A percentile compares a stretch with the other conserved stretches of the same genome.
Evolutionary conservation across 176 grass and related monocot species (phyloP).

Genomic region (Eragrostis curvula): DNA sequence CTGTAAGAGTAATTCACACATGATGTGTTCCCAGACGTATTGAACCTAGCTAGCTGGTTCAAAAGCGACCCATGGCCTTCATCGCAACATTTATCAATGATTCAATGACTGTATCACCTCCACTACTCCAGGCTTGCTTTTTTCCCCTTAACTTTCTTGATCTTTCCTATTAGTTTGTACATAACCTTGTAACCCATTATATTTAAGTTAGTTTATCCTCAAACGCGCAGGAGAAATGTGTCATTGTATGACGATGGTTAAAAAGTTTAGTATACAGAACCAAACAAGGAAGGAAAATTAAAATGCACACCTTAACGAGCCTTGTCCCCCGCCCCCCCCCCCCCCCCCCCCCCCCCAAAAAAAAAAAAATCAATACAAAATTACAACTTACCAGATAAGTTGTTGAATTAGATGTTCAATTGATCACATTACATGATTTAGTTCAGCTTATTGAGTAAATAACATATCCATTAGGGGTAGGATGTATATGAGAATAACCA

Average conservation of each 20-base stretch:
- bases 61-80: not conserved
- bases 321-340: too few relatives aligned
- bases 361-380: too few relatives aligned
- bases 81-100: too few relatives aligned
- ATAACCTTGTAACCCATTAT: not conserved
- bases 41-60: conserved; percentile 9
- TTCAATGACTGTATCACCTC: not conserved
- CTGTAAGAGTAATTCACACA: not conserved
- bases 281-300: not conserved
- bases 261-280: not conserved
- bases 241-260: not conserved
- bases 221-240: not conserved
- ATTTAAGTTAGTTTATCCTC: not conserved
- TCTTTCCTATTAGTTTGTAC: not conserved
- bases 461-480: conserved; percentile 9
- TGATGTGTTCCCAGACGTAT: not conserved
- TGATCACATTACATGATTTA: conserved; percentile 1
- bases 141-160: not conserved
- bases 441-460: conserved; percentile 9
- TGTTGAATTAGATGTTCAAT: too few relatives aligned
- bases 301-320: not conserved
- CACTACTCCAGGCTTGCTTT: not conserved
- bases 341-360: too few relatives aligned
- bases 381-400: too few relatives aligned
- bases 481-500: conserved; percentile 14